Evolutionary conservation across 1,139 yeast genomes (phyloP).

Genomic region (Meyerozyma guilliermondii): DNA sequence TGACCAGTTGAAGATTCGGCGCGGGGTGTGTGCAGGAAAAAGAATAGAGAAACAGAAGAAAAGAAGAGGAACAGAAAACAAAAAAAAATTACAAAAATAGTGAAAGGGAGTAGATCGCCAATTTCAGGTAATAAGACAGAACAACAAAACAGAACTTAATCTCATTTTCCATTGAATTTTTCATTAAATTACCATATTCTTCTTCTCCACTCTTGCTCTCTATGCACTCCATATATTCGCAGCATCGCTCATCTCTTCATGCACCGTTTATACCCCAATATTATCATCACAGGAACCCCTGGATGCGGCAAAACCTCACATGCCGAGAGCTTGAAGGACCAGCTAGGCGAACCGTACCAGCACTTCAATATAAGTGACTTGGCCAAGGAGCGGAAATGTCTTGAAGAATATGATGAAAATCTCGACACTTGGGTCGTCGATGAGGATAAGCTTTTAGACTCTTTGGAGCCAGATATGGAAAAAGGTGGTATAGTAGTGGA

Average conservation of each 20-base stretch:
- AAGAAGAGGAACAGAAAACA: no score
- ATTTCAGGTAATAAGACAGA: no score
- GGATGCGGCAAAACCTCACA: constrained; percentile 96
- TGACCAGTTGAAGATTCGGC: no score
- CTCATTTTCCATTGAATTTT: no score
- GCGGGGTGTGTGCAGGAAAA: no score
- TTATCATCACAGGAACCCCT: constrained; percentile 93
- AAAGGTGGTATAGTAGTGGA: constrained; percentile 86
- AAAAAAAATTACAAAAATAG: no score
- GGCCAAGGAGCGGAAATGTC: constrained; percentile 73
- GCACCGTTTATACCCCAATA: constrained; percentile 59
- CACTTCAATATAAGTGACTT: constrained; percentile 74
- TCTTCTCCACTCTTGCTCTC: not conserved
- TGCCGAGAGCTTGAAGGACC: constrained; percentile 55
- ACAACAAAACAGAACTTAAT: no score
- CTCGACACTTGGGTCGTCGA: constrained; percentile 87
- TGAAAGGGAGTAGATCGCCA: no score
- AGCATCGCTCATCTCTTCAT: not conserved
- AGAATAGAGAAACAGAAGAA: no score
- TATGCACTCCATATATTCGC: not conserved
- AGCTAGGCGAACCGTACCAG: constrained; percentile 38
- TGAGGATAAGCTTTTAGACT: constrained; percentile 82
- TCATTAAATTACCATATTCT: no score
- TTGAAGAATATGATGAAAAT: constrained; percentile 80
- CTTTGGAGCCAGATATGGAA: constrained; percentile 70